Evolutionary conservation across 2,329 filamentous ascomycete species (phyloP), one percentile per base, ranked within the genome.

Genomic region (Remersonia thermophila): DNA sequence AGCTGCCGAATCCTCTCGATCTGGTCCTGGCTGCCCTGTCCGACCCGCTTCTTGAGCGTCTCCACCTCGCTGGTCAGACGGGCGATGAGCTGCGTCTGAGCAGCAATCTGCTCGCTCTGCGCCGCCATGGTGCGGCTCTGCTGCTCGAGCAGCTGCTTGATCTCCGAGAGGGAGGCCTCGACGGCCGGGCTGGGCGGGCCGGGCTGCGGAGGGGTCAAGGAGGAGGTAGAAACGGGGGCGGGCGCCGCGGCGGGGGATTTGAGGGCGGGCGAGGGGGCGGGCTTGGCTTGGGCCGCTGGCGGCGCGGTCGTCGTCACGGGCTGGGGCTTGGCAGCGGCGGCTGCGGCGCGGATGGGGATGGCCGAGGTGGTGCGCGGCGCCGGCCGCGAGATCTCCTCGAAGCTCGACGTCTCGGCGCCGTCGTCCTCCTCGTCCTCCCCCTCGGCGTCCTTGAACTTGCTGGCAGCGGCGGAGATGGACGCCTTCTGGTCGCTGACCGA

Each of bases 301-400:
- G 38, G 37, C 4, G 7, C 27, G 13, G 20, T 25, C n/a, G 42
- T 39, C 18, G 31, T 23, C 25, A 42, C 30, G 11, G 42, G 38
- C 17, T 39, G 26, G 16, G 40, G 40, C 29, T 37, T 39, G 33
- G 27, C 16, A 2, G 39, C 27, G 12, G 40, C 50, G 18, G 54
- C 55, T 30, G 55, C 40, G 14, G 59, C 56, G 18, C 55, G 56
- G 32, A 55, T 40, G 14, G 59, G 56, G 15, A 56, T 49, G 23
- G 51, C 12, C 5, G 13, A 6, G 16, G 23, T 44, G 12, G 54
- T 48, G 32, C 81, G 78, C 48, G 83, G 80, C 9, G 73, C 62
- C 14, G 84, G 83, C 54, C 84, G 85, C 23, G 80, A 59, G 23
- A 91, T 71, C 54, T 94, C 85, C 54, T 95, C 87, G 47, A 95